Base-by-base conservation (phyloP, 108 stramenopile species). In the Aureococcus anophagefferens region DNA sequence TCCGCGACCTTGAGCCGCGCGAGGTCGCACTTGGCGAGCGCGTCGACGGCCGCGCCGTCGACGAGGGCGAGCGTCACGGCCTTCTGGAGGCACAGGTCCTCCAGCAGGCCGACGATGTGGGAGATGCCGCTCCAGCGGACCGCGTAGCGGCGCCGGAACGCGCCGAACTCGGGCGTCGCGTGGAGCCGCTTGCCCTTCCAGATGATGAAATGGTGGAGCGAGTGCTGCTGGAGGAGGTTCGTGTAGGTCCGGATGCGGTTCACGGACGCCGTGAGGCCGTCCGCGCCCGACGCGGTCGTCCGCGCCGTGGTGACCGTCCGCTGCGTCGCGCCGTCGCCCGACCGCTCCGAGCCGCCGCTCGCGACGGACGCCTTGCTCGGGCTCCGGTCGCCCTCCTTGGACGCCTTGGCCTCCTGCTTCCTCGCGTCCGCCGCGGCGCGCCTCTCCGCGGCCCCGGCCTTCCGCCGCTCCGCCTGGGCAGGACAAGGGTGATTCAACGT, bases 151-250 rank as follows among this genome's bases (percentile, higher is more conserved):
- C 78, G 45, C 35, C 74, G 62, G 70, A 81, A 76, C 66, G 78
- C 76, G 21, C 69, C 68, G 46, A 83, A 83, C 67, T 83, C 82
- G 31, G 82, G 82, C 29, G 80, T 81, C 33, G 79, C 69, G n/a
- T 69, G 70, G 28, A 83, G 40, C 0, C 70, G 46, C 35, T 70
- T 62, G 29, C 82, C 82, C 35, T 83, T 45, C 70, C 77, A 83
- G 33, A 83, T 83, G 35, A 73, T n/a, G 46, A 73, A 73, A 44
- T 73, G 66, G 37, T 67, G 66, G 46, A 73, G 33, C 5, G 66
- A 59, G 66, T 67, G 46, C 72, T 67, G 31, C 30, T 73, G 66
- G 31, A 73, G 72, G 33, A 73, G 35, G n/a, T 67, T 65, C 46
- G 46, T 30, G 66, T 73, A 73, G 5, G 33, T 29, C 16, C 72